Evolutionary conservation across 768 basidiomycete species (phyloP).

Genomic region (Suillus ampliporus): DNA sequence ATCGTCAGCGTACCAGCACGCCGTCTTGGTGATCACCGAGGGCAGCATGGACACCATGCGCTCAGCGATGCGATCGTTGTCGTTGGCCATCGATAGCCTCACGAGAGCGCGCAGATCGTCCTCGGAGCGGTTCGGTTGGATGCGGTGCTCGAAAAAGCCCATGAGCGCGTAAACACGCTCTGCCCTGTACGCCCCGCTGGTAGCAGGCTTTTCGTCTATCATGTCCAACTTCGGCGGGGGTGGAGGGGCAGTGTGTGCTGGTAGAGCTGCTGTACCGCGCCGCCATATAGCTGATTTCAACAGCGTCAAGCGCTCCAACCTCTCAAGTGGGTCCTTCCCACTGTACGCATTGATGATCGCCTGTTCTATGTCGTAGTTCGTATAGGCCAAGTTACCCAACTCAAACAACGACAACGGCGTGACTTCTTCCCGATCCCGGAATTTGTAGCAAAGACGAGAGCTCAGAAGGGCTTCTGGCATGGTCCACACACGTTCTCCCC

Average conservation of each 20-base stretch:
- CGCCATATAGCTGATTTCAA: conserved; percentile 26
- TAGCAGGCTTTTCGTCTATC: background rate
- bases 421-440: conserved; percentile 9
- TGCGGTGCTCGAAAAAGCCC: conserved; percentile 30
- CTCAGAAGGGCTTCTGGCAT: conserved; percentile 14
- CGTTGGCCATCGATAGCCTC: conserved; percentile 29
- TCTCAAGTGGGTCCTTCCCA: conserved; percentile 16
- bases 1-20: conserved; percentile 26
- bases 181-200: conserved; percentile 19
- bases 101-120: conserved; percentile 23
- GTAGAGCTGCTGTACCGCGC: conserved; percentile 20
- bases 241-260: background rate
- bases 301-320: conserved; percentile 22
- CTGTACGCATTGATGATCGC: conserved; percentile 20
- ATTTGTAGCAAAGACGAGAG: conserved; percentile 13
- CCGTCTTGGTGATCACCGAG: background rate
- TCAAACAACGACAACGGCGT: background rate
- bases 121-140: conserved; percentile 20
- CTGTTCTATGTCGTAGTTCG: conserved; percentile 13
- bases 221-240: background rate
- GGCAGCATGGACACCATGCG: conserved; percentile 29
- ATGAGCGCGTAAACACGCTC: conserved; percentile 27
- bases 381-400: conserved; percentile 25
- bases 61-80: conserved; percentile 27
- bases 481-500: conserved; percentile 24